These are phyloP conservation scores for Talaromyces sp. DNA, from an alignment of 2,329 filamentous ascomycete species.

Conservation along the genomic window DNA sequence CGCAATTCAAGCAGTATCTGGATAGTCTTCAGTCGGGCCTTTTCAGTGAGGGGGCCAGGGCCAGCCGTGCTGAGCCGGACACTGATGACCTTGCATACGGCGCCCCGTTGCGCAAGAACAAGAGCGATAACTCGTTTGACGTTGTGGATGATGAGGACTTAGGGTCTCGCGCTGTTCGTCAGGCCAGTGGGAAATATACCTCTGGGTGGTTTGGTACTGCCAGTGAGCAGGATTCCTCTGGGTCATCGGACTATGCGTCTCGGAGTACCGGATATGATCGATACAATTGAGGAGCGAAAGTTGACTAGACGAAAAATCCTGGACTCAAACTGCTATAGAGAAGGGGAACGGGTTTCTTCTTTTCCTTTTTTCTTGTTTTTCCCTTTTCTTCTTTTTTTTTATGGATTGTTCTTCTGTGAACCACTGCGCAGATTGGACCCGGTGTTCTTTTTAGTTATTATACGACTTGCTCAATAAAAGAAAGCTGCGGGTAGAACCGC, in stretches of 20 bases:
- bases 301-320: too few species aligned
- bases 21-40: constrained; percentile 74
- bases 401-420: too few species aligned
- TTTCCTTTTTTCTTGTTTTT: not conserved
- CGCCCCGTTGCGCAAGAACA: constrained; percentile 68
- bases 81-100: constrained; percentile 47
- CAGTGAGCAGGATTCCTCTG: constrained; percentile 29
- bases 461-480: too few species aligned
- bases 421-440: too few species aligned
- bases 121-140: constrained; percentile 86
- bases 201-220: constrained; percentile 36
- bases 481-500: too few species aligned
- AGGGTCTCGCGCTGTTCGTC: constrained; percentile 30
- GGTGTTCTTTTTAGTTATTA: too few species aligned
- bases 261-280: constrained; percentile 28
- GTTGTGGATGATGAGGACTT: constrained; percentile 76
- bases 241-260: constrained; percentile 32
- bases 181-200: constrained; percentile 31
- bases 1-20: constrained; percentile 77
- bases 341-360: not conserved
- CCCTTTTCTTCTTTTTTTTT: not conserved
- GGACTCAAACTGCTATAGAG: too few species aligned
- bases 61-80: constrained; percentile 43
- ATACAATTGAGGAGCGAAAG: constrained; percentile 9
- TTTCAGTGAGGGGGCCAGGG: constrained; percentile 72